Conservation (phyloP, 306 rosid genomes). For the Spatholobus suberectus region DNA sequence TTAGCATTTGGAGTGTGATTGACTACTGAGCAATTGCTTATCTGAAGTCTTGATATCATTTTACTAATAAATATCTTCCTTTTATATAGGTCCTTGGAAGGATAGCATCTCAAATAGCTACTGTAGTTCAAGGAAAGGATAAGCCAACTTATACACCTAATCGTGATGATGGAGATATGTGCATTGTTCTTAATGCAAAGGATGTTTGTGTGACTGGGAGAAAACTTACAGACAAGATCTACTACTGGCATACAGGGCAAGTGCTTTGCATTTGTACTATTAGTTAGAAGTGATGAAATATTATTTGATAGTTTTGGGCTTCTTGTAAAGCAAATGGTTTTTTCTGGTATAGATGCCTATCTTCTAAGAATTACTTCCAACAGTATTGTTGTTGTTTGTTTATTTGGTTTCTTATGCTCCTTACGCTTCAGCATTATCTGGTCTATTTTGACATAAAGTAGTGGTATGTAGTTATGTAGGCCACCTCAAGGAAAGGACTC, state of each 20-base stretch:
- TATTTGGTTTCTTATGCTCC: conserved; percentile 18
- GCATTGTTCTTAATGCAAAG: conserved; percentile 93
- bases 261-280: conserved; percentile 38
- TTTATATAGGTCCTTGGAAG: conserved; percentile 83
- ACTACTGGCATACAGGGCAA: conserved; percentile 98
- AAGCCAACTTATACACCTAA: conserved; percentile 91
- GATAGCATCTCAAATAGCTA: conserved; percentile 93
- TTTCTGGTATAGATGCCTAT: conserved; percentile 26
- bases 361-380: background rate
- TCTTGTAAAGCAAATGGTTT: conserved; percentile 24
- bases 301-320: conserved; percentile 14
- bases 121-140: conserved; percentile 92
- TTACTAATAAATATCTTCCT: conserved; percentile 12
- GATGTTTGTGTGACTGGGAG: conserved; percentile 87
- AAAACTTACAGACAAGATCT: conserved; percentile 85
- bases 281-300: conserved; percentile 1
- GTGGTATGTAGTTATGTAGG: conserved; percentile 79
- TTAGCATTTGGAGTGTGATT: background rate
- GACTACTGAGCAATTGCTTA: background rate
- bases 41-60: conserved; percentile 26
- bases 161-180: conserved; percentile 97
- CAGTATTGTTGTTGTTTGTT: conserved; percentile 3
- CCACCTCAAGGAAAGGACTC: conserved; percentile 80
- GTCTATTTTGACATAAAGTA: conserved; percentile 41
- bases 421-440: conserved; percentile 5